These are phyloP conservation scores for Lunasporangiospora selenospora DNA, from an alignment of 192 early-diverging fungal genomes.

Conservation along the genomic window DNA sequence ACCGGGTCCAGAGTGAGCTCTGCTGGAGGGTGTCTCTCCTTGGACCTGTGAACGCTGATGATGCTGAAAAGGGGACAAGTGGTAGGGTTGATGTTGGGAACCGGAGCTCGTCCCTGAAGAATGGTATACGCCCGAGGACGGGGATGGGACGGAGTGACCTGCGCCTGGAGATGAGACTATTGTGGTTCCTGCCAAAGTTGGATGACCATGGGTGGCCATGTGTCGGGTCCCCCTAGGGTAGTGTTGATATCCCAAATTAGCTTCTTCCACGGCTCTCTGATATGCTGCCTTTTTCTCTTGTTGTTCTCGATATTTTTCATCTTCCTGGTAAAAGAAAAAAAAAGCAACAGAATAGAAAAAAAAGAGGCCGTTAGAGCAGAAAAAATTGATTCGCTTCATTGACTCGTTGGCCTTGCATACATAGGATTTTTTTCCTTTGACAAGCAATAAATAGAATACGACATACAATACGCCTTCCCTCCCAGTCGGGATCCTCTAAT, in stretches of 20 bases:
- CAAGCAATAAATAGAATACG: not conserved
- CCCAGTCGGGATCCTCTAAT: slow-evolving; percentile 45
- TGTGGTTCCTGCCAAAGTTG: not conserved
- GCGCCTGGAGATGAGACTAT: not conserved
- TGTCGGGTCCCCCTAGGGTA: not conserved
- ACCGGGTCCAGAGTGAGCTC: not conserved
- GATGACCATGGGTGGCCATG: not conserved
- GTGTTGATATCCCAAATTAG: slow-evolving; percentile 2
- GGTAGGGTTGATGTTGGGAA: too few species aligned
- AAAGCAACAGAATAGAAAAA: slow-evolving; percentile 1
- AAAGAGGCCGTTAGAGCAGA: not conserved
- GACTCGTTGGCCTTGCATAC: too few species aligned
- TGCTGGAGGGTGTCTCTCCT: not conserved
- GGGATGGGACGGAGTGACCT: too few species aligned
- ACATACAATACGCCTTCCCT: slow-evolving; percentile 33
- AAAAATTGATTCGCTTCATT: too few species aligned
- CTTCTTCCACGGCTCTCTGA: slow-evolving; percentile 38
- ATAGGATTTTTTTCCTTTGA: too few species aligned
- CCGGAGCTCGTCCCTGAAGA: too few species aligned
- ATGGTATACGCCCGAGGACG: too few species aligned
- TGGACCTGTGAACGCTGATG: not conserved
- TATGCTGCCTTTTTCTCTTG: slow-evolving; percentile 33
- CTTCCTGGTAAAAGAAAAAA: slow-evolving; percentile 27
- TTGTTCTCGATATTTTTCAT: slow-evolving; percentile 25
- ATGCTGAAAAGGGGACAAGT: too few species aligned